phyloP scores from a whole-genome alignment of 371 early-diverging fungal genomes.

The Apophysomyces trapeziformis region DNA sequence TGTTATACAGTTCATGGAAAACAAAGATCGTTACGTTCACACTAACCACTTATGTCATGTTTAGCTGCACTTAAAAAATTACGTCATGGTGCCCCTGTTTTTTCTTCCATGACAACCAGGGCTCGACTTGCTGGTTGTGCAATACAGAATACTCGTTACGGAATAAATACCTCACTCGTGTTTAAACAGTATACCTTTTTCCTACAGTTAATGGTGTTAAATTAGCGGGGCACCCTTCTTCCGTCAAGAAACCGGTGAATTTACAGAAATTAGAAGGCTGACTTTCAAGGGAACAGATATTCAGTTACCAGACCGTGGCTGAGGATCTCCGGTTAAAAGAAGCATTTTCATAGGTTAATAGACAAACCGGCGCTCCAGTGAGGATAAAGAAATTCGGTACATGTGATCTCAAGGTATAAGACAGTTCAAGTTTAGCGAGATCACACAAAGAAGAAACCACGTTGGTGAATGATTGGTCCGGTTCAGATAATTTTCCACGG shows the following conservation, averaged over 20 bases:
- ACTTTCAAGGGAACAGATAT: not conserved
- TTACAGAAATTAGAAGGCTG: not conserved
- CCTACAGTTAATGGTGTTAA: not conserved
- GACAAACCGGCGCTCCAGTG: not conserved
- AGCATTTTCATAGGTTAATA: not conserved
- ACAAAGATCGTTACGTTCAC: not conserved
- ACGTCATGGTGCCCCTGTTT: not conserved
- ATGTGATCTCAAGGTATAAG: constrained; percentile 6
- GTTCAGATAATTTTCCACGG: too few species aligned
- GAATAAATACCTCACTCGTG: not conserved
- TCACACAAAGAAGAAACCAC: too few species aligned
- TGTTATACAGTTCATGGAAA: not conserved
- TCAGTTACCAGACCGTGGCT: constrained; percentile 10
- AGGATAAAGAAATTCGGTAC: not conserved
- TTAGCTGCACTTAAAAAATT: not conserved
- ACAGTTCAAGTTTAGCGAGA: not conserved
- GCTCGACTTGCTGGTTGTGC: not conserved
- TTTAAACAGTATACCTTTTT: not conserved
- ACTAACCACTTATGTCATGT: constrained; percentile 11
- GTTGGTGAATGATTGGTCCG: too few species aligned
- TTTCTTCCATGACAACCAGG: not conserved
- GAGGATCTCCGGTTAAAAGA: not conserved
- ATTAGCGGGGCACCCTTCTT: not conserved
- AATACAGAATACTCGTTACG: not conserved
- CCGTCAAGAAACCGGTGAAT: not conserved